phyloP scores from a whole-genome alignment of 345 rosid genomes.

The Raphanus raphanistrum region DNA sequence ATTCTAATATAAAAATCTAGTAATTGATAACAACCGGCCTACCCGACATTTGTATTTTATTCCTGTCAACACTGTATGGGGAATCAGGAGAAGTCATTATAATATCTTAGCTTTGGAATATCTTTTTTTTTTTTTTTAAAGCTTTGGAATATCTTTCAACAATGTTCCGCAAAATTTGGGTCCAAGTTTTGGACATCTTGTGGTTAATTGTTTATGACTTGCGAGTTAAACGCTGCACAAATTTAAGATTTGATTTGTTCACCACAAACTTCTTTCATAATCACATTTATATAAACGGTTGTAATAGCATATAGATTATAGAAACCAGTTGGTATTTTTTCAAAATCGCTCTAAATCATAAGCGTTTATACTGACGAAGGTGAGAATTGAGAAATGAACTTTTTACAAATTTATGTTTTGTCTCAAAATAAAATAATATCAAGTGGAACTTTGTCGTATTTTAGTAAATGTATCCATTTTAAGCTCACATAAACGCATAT shows the following conservation, averaged over 20 bases:
- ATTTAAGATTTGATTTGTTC: not conserved
- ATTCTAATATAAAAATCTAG: not conserved
- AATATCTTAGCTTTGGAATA: too few relatives aligned
- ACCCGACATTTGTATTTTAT: not conserved
- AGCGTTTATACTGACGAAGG: not conserved
- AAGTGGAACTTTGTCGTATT: not conserved
- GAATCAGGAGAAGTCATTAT: not conserved
- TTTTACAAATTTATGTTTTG: not conserved
- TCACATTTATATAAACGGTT: not conserved
- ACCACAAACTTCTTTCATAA: not conserved
- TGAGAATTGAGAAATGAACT: not conserved
- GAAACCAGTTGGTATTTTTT: not conserved
- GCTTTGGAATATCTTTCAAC: not conserved
- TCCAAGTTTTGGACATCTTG: constrained; percentile 8
- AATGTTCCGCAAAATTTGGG: not conserved
- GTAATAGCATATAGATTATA: not conserved
- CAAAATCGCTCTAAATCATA: not conserved
- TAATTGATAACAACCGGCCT: not conserved
- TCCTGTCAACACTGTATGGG: not conserved
- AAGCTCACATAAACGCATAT: not conserved
- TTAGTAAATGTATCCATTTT: not conserved
- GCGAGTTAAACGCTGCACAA: not conserved
- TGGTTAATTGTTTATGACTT: not conserved
- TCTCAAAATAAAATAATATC: not conserved
- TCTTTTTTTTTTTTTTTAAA: not conserved